Evolutionary conservation across 768 basidiomycete genomes (phyloP).

Genomic region (Brasilioporus rufonigricans): DNA sequence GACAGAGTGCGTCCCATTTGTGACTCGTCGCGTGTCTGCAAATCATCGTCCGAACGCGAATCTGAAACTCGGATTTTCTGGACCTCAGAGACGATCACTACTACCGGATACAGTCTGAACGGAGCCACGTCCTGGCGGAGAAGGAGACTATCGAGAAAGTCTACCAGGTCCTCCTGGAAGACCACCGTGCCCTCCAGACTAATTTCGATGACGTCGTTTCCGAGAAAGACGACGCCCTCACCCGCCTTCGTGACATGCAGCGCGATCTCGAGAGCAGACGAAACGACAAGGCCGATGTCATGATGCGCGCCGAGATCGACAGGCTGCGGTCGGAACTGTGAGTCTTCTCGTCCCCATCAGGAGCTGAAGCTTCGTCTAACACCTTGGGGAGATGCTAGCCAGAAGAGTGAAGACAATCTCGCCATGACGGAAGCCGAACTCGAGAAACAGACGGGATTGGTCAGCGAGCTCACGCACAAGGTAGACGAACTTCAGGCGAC

Average conservation of each 20-base stretch:
- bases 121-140: slow-evolving; percentile 72
- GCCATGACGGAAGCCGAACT: slow-evolving; percentile 78
- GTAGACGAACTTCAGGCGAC: slow-evolving; percentile 77
- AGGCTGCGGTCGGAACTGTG: slow-evolving; percentile 80
- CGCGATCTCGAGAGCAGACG: slow-evolving; percentile 59
- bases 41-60: too few species aligned
- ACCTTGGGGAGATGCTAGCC: slow-evolving; percentile 48
- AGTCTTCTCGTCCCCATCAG: slow-evolving; percentile 33
- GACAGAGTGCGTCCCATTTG: slow-evolving; percentile 63
- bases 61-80: too few species aligned
- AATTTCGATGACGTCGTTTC: slow-evolving; percentile 71
- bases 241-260: slow-evolving; percentile 57
- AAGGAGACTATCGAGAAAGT: slow-evolving; percentile 85
- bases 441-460: slow-evolving; percentile 68
- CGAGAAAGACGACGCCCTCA: slow-evolving; percentile 75
- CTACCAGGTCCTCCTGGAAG: slow-evolving; percentile 71
- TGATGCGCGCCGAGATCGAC: slow-evolving; percentile 80
- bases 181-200: slow-evolving; percentile 72
- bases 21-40: neutral
- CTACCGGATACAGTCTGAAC: slow-evolving; percentile 79
- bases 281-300: slow-evolving; percentile 72
- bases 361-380: slow-evolving; percentile 16
- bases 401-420: slow-evolving; percentile 92
- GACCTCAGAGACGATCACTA: slow-evolving; percentile 80
- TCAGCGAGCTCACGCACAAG: slow-evolving; percentile 73